phyloP scores from a whole-genome alignment of 257 asterid species.

The Solanum arcanum region DNA sequence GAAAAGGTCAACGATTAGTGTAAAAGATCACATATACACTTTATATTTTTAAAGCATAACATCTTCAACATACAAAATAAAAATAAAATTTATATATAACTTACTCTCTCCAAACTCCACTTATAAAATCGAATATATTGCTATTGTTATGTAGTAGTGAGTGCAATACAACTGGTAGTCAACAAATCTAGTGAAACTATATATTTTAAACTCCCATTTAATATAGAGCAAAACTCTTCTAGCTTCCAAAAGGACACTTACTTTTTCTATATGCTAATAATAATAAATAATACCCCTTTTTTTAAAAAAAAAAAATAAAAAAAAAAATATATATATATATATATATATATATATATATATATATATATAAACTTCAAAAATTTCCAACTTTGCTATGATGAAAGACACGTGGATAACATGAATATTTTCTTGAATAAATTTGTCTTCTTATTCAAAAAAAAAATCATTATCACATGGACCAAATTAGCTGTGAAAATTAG shows the following conservation, averaged over 20 bases:
- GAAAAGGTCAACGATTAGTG: neutral
- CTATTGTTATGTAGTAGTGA: neutral
- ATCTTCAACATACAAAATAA: too few relatives aligned
- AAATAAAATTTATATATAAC: too few relatives aligned
- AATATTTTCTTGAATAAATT: neutral
- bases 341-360: too few relatives aligned
- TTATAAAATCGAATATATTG: neutral
- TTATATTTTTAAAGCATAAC: too few relatives aligned
- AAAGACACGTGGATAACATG: slow-evolving; percentile 9
- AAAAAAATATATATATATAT: neutral
- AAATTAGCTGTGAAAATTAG: slow-evolving; percentile 3
- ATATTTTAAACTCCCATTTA: neutral
- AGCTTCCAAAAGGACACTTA: neutral
- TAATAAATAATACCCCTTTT: neutral
- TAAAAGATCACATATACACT: too few relatives aligned
- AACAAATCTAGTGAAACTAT: neutral
- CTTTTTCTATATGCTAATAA: neutral
- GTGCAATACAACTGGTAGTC: neutral
- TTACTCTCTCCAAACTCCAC: fast-evolving
- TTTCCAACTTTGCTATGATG: neutral
- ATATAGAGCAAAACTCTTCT: neutral
- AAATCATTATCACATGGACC: slow-evolving; percentile 17
- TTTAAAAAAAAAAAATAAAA: neutral
- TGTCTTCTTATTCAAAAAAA: neutral
- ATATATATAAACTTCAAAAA: neutral